These are phyloP conservation scores for Mucor irregularis DNA, from an alignment of 371 early-diverging fungal genomes.

Conservation along the genomic window DNA sequence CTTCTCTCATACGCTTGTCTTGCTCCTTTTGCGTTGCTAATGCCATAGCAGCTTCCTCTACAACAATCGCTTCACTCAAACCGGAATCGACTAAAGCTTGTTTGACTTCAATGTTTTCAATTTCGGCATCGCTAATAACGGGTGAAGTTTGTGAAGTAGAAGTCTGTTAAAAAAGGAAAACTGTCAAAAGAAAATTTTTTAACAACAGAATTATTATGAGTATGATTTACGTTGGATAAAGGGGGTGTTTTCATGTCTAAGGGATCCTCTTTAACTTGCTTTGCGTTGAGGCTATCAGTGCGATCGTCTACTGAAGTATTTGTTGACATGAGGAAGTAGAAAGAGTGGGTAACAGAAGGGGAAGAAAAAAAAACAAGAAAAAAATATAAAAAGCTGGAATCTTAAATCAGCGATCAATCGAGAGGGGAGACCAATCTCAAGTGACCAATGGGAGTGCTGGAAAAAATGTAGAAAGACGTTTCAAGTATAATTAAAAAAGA, in stretches of 20 bases:
- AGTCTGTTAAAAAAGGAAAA: neutral
- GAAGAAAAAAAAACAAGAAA: conserved; percentile 5
- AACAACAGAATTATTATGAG: neutral
- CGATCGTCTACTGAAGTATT: neutral
- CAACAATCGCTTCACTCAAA: conserved; percentile 38
- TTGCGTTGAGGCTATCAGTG: neutral
- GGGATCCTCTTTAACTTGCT: neutral
- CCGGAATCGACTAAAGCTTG: conserved; percentile 32
- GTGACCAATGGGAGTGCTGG: too few species aligned
- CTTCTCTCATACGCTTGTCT: conserved; percentile 48
- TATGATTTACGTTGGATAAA: neutral
- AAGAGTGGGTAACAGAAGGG: neutral
- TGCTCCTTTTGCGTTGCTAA: conserved; percentile 44
- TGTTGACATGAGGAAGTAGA: conserved; percentile 3
- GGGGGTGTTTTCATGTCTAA: neutral
- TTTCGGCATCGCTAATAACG: conserved; percentile 23
- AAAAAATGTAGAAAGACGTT: too few species aligned
- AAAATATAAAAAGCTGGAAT: neutral
- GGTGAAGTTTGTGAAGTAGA: conserved; percentile 16
- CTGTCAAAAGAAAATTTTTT: conserved; percentile 1
- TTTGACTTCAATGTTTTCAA: conserved; percentile 14
- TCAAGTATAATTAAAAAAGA: too few species aligned
- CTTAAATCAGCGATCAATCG: too few species aligned
- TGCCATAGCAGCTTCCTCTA: conserved; percentile 54
- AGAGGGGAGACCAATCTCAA: too few species aligned